Evolutionary conservation across 179 eudicot genomes (phyloP).

Genomic region (Silene noctiflora): DNA sequence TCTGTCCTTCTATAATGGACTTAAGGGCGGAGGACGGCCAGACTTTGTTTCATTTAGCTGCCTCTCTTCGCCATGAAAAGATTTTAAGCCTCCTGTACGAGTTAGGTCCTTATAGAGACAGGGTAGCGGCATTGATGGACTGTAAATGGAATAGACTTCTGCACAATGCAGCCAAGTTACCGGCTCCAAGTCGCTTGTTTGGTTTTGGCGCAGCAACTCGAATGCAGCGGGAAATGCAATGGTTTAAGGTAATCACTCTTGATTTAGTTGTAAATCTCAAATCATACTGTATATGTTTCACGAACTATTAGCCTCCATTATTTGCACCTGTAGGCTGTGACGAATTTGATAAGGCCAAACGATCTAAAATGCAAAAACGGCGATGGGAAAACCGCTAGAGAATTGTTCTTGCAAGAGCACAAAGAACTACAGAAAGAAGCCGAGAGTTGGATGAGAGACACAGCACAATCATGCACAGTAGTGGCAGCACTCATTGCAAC

Average conservation of each 20-base stretch:
- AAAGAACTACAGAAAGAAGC: slow-evolving; percentile 18
- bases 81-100: slow-evolving; percentile 19
- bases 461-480: slow-evolving; percentile 24
- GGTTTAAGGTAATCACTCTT: slow-evolving; percentile 17
- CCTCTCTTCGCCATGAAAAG: slow-evolving; percentile 22
- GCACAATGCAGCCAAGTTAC: slow-evolving; percentile 24
- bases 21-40: slow-evolving; percentile 7
- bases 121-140: slow-evolving; percentile 7
- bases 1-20: slow-evolving; percentile 18
- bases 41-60: slow-evolving; percentile 21
- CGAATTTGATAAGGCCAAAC: slow-evolving; percentile 10
- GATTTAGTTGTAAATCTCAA: background rate
- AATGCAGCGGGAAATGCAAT: slow-evolving; percentile 28
- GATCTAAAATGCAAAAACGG: slow-evolving; percentile 9
- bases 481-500: slow-evolving; percentile 29
- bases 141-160: slow-evolving; percentile 1
- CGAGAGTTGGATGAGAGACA: slow-evolving; percentile 22
- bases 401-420: slow-evolving; percentile 20
- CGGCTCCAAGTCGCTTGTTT: slow-evolving; percentile 10
- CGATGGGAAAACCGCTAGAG: background rate
- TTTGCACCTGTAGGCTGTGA: slow-evolving; percentile 1
- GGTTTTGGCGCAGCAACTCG: slow-evolving; percentile 13
- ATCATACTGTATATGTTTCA: no score
- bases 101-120: slow-evolving; percentile 17
- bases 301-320: no score